Evolutionary conservation across 2,329 filamentous ascomycete species (phyloP).

Genomic region (Trichoderma guizhouense): DNA sequence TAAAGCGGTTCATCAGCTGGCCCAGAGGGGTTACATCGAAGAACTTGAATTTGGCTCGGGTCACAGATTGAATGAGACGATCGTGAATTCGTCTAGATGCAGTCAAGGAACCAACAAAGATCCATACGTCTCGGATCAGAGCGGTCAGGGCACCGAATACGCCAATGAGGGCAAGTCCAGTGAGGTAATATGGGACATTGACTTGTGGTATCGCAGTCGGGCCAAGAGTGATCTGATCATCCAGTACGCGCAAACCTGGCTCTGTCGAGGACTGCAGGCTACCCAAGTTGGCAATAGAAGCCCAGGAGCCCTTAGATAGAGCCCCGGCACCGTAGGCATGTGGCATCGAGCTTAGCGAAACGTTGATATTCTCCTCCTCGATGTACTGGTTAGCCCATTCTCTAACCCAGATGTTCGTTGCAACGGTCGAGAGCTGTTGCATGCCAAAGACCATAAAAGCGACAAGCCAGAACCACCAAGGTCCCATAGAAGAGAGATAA

Average conservation of each 20-base stretch:
- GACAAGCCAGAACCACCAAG: conserved; percentile 90
- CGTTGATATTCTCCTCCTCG: conserved; percentile 35
- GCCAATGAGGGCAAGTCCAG: conserved; percentile 77
- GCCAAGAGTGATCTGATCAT: conserved; percentile 19
- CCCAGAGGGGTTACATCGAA: conserved; percentile 95
- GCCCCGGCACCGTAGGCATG: conserved; percentile 27
- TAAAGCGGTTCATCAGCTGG: conserved; percentile 97
- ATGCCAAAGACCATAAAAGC: conserved; percentile 71
- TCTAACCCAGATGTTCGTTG: conserved; percentile 91
- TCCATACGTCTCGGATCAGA: conserved; percentile 75
- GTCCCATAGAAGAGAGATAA: conserved; percentile 89
- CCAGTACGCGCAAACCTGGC: not conserved
- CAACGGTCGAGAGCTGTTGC: conserved; percentile 82
- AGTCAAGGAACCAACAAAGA: conserved; percentile 87
- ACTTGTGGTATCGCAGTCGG: conserved; percentile 52
- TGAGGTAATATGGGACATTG: conserved; percentile 78
- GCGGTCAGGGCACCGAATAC: conserved; percentile 75
- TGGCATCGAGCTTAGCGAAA: conserved; percentile 24
- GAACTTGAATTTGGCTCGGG: conserved; percentile 92
- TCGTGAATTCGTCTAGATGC: conserved; percentile 84
- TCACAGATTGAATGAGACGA: conserved; percentile 71
- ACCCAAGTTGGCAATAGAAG: conserved; percentile 39
- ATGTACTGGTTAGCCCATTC: conserved; percentile 92
- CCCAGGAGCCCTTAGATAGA: conserved; percentile 32
- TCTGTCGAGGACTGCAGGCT: conserved; percentile 22